A percentile compares a stretch with the other conserved stretches of the same genome.
phyloP scores from a whole-genome alignment of 2,329 filamentous ascomycete species.

The Pestalotiopsis sp. region DNA sequence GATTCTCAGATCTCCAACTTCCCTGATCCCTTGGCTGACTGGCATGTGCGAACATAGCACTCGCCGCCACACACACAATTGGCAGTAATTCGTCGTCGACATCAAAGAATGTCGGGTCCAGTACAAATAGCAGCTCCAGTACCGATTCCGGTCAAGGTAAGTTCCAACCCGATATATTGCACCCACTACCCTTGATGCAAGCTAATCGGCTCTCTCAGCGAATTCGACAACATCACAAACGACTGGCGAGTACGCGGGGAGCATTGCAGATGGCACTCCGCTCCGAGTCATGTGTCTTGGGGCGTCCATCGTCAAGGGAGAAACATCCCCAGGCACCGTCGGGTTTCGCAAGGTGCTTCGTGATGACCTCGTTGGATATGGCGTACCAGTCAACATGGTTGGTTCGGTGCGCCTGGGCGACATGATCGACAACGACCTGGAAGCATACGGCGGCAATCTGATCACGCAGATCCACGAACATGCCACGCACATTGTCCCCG shows the following conservation, averaged over 20 bases:
- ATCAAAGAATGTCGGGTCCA: not conserved
- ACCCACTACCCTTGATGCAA: not conserved
- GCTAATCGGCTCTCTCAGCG: not conserved
- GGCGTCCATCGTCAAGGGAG: conserved; percentile 31
- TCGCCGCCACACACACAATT: conserved; percentile 5
- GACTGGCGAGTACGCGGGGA: conserved; percentile 12
- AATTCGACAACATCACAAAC: not conserved
- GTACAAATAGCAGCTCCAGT: not conserved
- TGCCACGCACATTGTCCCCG: conserved; percentile 27
- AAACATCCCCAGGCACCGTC: conserved; percentile 25
- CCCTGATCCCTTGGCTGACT: not conserved
- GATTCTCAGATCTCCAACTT: not conserved
- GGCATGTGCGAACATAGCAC: not conserved
- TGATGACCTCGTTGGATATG: conserved; percentile 24
- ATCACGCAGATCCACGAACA: conserved; percentile 32
- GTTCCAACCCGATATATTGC: not conserved
- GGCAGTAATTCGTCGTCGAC: not conserved
- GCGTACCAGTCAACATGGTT: conserved; percentile 33
- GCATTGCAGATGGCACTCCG: conserved; percentile 28
- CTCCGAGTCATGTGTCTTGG: conserved; percentile 34
- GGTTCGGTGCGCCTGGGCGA: conserved; percentile 33
- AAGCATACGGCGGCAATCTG: conserved; percentile 34
- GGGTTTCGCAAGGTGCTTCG: conserved; percentile 32
- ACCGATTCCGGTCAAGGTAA: conserved; percentile 1
- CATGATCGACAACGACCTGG: conserved; percentile 35